Evolutionary conservation across 768 basidiomycete species (phyloP), one percentile per base, ranked within the genome.

Genomic region (Russula sp.): DNA sequence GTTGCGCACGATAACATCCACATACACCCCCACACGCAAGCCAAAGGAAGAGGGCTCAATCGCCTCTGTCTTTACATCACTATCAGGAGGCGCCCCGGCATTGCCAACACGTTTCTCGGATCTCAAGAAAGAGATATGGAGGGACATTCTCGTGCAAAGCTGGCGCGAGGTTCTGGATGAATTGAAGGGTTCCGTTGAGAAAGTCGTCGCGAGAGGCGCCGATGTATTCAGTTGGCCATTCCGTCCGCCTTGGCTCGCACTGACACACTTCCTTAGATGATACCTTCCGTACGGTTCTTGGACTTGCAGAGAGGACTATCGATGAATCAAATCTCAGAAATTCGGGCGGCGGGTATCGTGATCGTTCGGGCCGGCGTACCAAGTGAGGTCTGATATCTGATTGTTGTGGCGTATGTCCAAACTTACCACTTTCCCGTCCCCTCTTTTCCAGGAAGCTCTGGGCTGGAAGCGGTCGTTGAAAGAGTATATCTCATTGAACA

Each of bases 331-430:
- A 72, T 77, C 18, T 70, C 76, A 14, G 69, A 72, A 5, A 80
- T 88, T 65, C 84, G 80, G 68, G 74, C 72, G 59, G 76, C 78
- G 0, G 89, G 89, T 1, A 78, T 80, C 14, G 77, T 86, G 10
- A 75, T 89, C 40, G 75, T 90, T 11, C 79, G 78, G 51, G 83
- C 83, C 5, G 88, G 80, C 1, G 79, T 91, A 1, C 76, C 81
- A 0, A 74, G 80, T 59, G 77, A 84, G 65, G 83, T 83, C 2
- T 72, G 74, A 54, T 71, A 20, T 44, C 2, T 7, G n/a, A 50
- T 16, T 40, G 1, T 51, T 2, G 22, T 28, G 8, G 5, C 38
- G 9, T 36, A 20, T 18, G 1, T 24, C 8, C 56, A 56, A 42
- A 20, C 6, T n/a, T 57, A 46, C 7, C 18, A 13, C 18, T 32